These are phyloP conservation scores for Geranium rotundifolium DNA, from an alignment of 345 rosid genomes.

Conservation along the genomic window DNA sequence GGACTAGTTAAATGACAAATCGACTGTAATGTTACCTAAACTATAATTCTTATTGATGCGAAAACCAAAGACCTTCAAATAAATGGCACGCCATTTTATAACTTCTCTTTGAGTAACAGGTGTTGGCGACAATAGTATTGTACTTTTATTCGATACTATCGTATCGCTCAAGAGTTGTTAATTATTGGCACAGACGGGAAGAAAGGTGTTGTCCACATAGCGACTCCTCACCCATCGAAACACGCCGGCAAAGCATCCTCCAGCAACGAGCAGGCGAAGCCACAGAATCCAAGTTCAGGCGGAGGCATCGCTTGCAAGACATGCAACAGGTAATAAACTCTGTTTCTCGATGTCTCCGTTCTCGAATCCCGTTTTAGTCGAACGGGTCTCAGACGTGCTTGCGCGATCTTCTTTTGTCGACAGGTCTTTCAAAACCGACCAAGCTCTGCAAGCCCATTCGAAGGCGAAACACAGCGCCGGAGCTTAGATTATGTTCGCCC, in stretches of 20 bases:
- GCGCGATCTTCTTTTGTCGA: not conserved
- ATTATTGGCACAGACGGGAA: slow-evolving; percentile 32
- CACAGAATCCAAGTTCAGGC: slow-evolving; percentile 35
- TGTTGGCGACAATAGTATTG: no score
- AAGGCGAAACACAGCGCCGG: slow-evolving; percentile 60
- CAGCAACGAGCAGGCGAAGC: slow-evolving; percentile 29
- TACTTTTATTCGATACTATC: no score
- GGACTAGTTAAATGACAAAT: no score
- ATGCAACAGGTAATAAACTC: slow-evolving; percentile 39
- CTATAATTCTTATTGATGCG: not conserved
- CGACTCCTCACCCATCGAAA: slow-evolving; percentile 80
- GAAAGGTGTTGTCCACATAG: slow-evolving; percentile 40
- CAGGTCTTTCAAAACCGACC: slow-evolving; percentile 59
- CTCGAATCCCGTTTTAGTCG: not conserved
- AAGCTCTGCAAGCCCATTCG: slow-evolving; percentile 57
- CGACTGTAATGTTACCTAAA: no score
- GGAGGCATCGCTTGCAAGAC: slow-evolving; percentile 38
- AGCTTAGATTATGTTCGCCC: not conserved
- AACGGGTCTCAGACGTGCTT: not conserved
- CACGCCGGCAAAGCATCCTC: slow-evolving; percentile 32
- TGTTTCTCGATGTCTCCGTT: not conserved
- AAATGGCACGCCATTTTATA: no score
- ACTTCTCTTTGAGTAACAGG: no score
- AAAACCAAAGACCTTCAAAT: not conserved
- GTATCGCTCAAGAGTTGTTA: no score